Percentiles rank a stretch among this genome's conserved stretches.
Conservation (phyloP, 1,139 yeast genomes). For the Suhomyces maxii region DNA sequence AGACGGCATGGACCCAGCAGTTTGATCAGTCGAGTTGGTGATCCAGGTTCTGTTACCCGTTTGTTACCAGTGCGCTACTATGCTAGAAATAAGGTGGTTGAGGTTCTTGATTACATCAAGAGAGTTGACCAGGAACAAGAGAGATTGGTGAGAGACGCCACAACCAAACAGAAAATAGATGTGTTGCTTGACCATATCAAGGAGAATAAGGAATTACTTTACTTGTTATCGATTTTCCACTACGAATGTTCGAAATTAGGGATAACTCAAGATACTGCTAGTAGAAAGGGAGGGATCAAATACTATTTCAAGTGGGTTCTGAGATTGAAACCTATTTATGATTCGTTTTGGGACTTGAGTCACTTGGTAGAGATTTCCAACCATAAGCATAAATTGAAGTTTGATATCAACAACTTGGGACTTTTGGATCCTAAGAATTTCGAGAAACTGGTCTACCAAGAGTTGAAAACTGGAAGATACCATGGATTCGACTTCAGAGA, state of each 20-base stretch:
- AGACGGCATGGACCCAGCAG: background rate
- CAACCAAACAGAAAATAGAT: conserved; percentile 22
- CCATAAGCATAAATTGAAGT: conserved; percentile 30
- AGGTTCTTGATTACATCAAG: conserved; percentile 27
- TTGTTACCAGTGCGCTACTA: background rate
- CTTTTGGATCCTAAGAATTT: conserved; percentile 44
- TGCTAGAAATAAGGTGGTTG: conserved; percentile 5
- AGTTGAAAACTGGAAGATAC: conserved; percentile 28
- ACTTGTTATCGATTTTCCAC: conserved; percentile 33
- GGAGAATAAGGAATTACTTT: conserved; percentile 32
- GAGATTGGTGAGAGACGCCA: conserved; percentile 18
- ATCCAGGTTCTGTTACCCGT: background rate
- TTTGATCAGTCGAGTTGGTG: background rate
- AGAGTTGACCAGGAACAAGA: conserved; percentile 30
- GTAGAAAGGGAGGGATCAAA: conserved; percentile 2
- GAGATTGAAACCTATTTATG: conserved; percentile 32
- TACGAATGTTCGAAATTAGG: conserved; percentile 35
- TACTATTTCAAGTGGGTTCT: conserved; percentile 11
- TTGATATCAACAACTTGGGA: conserved; percentile 32
- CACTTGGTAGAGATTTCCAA: conserved; percentile 32
- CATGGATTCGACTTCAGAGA: conserved; percentile 26
- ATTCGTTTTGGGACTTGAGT: conserved; percentile 44
- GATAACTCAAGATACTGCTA: conserved; percentile 16
- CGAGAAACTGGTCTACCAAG: conserved; percentile 23
- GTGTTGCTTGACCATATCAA: conserved; percentile 28